Base-by-base conservation (phyloP, 148 eudicot species). In the Nyssa sinensis region DNA sequence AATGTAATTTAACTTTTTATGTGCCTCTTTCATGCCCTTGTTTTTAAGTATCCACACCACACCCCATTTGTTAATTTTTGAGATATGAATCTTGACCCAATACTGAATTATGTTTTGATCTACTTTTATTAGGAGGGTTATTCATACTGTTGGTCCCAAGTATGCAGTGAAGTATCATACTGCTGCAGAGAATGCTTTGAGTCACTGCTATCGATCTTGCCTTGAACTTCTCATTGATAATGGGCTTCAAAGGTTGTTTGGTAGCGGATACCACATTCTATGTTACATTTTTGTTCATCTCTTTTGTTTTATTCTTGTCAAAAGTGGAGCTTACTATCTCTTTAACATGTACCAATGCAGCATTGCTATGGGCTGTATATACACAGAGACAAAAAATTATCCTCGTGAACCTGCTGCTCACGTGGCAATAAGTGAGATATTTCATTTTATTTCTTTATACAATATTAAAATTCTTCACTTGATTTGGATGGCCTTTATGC, bases 341-440 rank as follows among this genome's bases (percentile, higher is more conserved):
- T 32, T 32, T 51, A 44, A 68, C 69, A 67, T 75, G n/a, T 78
- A 55, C 84, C 67, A 68, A 76, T 79, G 92, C 93, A 96, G 99
- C 85, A 93, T 96, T 82, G 98, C 99, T 68, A 83, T 86, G 89
- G 97, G 98, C 64, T 93, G 98, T 72, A 93, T 96, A 66, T 93
- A 96, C 76, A 86, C 94, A 60, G 98, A 96, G 68, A 80, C 98
- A 72, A 96, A 96, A 81, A 93, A 87, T 63, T 96, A 96, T 82
- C 99, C 99, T 69, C 97, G 99, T 82, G 99, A 96, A 87, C 98
- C 99, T 68, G 99, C 98, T 62, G 98, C 99, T 23, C 99, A 96
- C 75, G 98, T 96, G 78, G 99, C 99, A 74, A 96, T 93, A 79
- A 87, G 99, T 96, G 73, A 86, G 97, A 69, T 55, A 37, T 31